phyloP scores from a whole-genome alignment of 768 basidiomycete species.

The Tylopilus rubrobrunneus region DNA sequence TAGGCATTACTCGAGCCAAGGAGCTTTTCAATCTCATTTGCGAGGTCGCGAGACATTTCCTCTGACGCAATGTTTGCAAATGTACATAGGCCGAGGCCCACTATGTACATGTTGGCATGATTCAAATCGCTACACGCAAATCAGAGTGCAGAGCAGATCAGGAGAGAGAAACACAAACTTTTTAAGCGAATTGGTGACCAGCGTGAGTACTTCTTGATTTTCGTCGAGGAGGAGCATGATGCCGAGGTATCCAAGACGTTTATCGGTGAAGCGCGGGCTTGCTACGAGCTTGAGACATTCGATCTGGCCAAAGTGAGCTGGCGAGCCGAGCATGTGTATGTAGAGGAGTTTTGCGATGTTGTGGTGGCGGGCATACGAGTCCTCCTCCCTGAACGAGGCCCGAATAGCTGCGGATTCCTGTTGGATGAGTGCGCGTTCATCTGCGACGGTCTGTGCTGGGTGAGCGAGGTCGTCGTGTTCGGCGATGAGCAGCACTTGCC shows the following conservation, averaged over 20 bases:
- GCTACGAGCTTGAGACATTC: constrained; percentile 94
- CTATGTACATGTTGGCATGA: constrained; percentile 98
- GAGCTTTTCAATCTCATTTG: constrained; percentile 96
- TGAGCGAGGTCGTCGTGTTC: constrained; percentile 16
- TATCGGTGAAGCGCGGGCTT: constrained; percentile 93
- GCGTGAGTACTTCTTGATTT: constrained; percentile 93
- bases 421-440: constrained; percentile 94
- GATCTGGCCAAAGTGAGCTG: constrained; percentile 99
- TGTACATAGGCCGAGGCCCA: constrained; percentile 94
- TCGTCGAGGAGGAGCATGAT: constrained; percentile 98
- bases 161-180: constrained; percentile 52
- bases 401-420: constrained; percentile 97
- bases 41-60: constrained; percentile 98
- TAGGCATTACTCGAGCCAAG: constrained; percentile 97
- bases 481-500: constrained; percentile 41
- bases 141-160: constrained; percentile 7
- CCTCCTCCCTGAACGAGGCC: constrained; percentile 96
- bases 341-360: constrained; percentile 98
- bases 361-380: constrained; percentile 91
- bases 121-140: constrained; percentile 83
- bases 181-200: constrained; percentile 97
- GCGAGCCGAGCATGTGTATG: constrained; percentile 98
- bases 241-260: constrained; percentile 92
- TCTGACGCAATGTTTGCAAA: constrained; percentile 99
- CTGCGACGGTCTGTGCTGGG: constrained; percentile 80